Conservation (phyloP, 345 rosid species). For the Ailanthus altissimus region DNA sequence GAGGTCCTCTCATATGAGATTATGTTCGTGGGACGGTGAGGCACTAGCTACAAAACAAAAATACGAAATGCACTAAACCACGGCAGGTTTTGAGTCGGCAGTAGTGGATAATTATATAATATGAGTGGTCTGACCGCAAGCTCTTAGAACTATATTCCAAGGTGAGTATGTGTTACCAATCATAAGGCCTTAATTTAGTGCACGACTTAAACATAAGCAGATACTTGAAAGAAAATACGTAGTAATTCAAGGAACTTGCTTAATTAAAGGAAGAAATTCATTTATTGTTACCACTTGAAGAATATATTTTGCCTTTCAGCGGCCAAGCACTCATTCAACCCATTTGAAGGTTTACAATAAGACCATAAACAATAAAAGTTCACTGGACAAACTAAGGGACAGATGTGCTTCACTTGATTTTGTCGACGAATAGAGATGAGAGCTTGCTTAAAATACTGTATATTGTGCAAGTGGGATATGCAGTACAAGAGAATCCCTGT, state of each 20-base stretch:
- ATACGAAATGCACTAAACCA: not conserved
- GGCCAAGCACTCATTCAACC: conserved; percentile 30
- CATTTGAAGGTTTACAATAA: conserved; percentile 15
- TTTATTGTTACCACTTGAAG: not conserved
- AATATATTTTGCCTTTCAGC: conserved; percentile 29
- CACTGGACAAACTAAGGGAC: conserved; percentile 10
- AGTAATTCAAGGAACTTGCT: not conserved
- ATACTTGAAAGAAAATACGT: not conserved
- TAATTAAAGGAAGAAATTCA: not conserved
- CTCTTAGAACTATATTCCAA: not conserved
- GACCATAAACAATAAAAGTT: conserved; percentile 11
- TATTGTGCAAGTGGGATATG: conserved; percentile 31
- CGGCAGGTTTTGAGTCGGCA: not conserved
- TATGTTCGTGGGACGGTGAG: conserved; percentile 1
- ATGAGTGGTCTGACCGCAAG: not conserved
- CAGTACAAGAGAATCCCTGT: conserved; percentile 29
- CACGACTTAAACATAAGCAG: not conserved
- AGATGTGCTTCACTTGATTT: conserved; percentile 36
- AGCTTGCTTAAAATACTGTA: conserved; percentile 24
- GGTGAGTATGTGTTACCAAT: not conserved
- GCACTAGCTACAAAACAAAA: not conserved
- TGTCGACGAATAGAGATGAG: conserved; percentile 28
- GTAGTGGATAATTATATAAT: not conserved
- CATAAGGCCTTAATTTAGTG: not conserved
- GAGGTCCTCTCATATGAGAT: not conserved